Base-by-base conservation (phyloP, 768 basidiomycete genomes). In the Polyporus arcularius region DNA sequence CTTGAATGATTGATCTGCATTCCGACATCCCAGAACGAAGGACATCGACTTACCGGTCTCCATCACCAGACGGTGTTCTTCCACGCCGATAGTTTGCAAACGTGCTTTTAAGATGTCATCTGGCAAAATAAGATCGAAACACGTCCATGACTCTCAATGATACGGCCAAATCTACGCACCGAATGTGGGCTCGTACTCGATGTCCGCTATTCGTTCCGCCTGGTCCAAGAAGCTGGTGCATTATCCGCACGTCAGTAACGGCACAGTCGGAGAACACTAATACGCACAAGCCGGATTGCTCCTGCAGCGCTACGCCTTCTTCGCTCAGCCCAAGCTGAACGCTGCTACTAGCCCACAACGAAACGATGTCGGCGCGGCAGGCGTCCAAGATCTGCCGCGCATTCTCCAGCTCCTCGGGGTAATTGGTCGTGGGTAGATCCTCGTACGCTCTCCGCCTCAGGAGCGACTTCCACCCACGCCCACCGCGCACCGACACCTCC, bases 91-190 rank as follows among this genome's bases (percentile, higher is more conserved):
- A 0, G 88, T 89, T 49, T 81, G 80, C 41, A 90, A 76, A 53
- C 87, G 80, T 15, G 86, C 85, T 53, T 82, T 83, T 50, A 90
- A 73, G 32, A 90, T 81, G 65, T 90, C 88, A 28, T 82, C 86
- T 83, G 65, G 14, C 7, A 30, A 7, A 26, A 40, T 7, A 18
- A 2, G 31, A 35, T 52, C 21, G 55, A 21, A 31, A 38, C 49
- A 18, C 30, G 26, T 15, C 5, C 43, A 3, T 4, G 8, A 16
- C 16, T 39, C 6, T 45, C 12, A 42, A 52, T 30, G 35, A 21
- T 45, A 26, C 21, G 21, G 47, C 42, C 57, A 11, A 35, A 35
- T 10, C 7, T 4, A 67, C 78, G 16, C 65, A 84, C 85, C 79
- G 62, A 80, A 68, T 4, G 77, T 79, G 5, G 88, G 88, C 28